These are phyloP conservation scores for Aspergillus biplanus DNA, from an alignment of 495 filamentous ascomycete species.

Conservation along the genomic window DNA sequence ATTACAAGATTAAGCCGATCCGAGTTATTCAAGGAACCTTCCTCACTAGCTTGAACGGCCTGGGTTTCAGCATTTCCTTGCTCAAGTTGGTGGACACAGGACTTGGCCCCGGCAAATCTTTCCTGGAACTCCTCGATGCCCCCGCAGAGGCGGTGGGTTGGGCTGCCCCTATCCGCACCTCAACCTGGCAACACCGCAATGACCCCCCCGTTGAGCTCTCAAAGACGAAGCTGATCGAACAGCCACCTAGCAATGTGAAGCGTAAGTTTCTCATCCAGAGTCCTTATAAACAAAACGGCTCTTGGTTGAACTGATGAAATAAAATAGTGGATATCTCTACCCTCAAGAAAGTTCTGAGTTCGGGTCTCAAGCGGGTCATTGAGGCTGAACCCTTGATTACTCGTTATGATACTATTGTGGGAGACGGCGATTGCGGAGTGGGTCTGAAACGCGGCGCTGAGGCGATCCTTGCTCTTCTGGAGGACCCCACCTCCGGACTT, in stretches of 20 bases:
- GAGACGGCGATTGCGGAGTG: slow-evolving; percentile 94
- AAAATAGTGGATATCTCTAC: slow-evolving; percentile 58
- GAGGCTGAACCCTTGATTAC: slow-evolving; percentile 82
- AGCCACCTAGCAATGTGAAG: slow-evolving; percentile 71
- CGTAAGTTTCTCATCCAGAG: slow-evolving; percentile 37
- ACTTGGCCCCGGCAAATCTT: slow-evolving; percentile 71
- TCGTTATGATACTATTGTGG: slow-evolving; percentile 86
- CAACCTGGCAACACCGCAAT: slow-evolving; percentile 57
- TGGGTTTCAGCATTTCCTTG: slow-evolving; percentile 88
- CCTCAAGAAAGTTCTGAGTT: slow-evolving; percentile 62
- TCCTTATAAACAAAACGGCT: not conserved
- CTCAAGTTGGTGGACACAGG: slow-evolving; percentile 81
- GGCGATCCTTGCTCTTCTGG: slow-evolving; percentile 71
- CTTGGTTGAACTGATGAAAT: slow-evolving; percentile 22
- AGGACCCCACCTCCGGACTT: slow-evolving; percentile 49
- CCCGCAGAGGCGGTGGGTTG: slow-evolving; percentile 86
- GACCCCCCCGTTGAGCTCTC: slow-evolving; percentile 49
- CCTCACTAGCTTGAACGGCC: slow-evolving; percentile 88
- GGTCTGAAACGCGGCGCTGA: slow-evolving; percentile 90
- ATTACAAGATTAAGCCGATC: slow-evolving; percentile 73
- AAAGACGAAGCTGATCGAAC: slow-evolving; percentile 56
- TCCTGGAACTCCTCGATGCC: slow-evolving; percentile 86
- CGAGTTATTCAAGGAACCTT: slow-evolving; percentile 62
- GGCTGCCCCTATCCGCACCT: slow-evolving; percentile 66
- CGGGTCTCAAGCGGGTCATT: slow-evolving; percentile 73